Evolutionary conservation across 2,329 filamentous ascomycete genomes (phyloP).

Genomic region (Trichoderma oligosporum): DNA sequence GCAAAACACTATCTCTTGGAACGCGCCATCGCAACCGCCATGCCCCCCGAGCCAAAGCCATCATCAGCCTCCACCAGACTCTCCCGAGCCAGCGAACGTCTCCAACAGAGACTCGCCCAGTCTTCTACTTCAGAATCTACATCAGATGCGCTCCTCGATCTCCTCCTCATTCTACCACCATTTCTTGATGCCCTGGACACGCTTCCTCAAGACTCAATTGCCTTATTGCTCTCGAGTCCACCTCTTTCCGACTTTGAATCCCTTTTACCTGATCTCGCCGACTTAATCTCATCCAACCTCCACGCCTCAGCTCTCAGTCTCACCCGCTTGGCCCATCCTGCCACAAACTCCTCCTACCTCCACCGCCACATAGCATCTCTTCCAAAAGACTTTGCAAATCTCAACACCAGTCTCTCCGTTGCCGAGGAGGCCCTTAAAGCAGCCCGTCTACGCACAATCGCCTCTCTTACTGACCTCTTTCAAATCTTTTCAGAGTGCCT

Average conservation of each 20-base stretch:
- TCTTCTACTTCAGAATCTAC: constrained; percentile 28
- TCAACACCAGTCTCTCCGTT: constrained; percentile 33
- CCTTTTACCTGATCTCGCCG: constrained; percentile 46
- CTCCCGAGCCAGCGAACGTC: constrained; percentile 18
- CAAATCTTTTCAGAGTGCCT: constrained; percentile 39
- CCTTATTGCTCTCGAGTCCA: constrained; percentile 47
- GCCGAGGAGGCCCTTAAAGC: constrained; percentile 34
- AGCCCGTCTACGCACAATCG: constrained; percentile 39
- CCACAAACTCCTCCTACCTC: constrained; percentile 53
- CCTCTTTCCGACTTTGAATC: constrained; percentile 47
- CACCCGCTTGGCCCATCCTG: constrained; percentile 46
- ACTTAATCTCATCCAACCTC: constrained; percentile 48
- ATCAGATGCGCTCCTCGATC: constrained; percentile 47
- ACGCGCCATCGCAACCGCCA: constrained; percentile 47
- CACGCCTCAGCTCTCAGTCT: constrained; percentile 47
- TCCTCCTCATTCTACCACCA: constrained; percentile 53
- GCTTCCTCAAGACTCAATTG: constrained; percentile 35
- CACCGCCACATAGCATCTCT: constrained; percentile 55
- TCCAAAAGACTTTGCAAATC: constrained; percentile 36
- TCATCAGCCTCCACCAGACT: constrained; percentile 21
- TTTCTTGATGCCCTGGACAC: constrained; percentile 40
- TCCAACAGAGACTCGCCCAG: constrained; percentile 18
- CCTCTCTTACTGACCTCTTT: constrained; percentile 39
- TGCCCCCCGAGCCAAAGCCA: constrained; percentile 29
- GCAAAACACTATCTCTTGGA: constrained; percentile 51